Evolutionary conservation across 140 eudicot genomes (phyloP), one percentile per base, ranked within the genome.

Genomic region (Eryngium alpinum): DNA sequence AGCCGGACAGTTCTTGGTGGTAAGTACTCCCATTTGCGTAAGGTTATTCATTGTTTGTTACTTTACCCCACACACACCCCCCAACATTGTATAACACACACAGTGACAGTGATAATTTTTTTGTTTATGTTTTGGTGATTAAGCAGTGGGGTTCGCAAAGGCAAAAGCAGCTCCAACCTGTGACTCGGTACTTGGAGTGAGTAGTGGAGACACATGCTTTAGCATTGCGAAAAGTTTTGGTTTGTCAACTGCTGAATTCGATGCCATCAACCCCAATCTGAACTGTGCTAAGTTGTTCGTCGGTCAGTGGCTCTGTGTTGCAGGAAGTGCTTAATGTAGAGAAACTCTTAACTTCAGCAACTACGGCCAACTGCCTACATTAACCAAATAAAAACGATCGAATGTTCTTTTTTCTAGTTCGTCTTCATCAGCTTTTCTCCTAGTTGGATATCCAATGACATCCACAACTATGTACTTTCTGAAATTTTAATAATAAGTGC

Each of bases 231-330:
- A 84, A 21, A 43, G 83, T 12, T 70, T 80, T 49, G 73, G 77
- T 72, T 32, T 90, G 79, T 74, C 86, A 24, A 49, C 80, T 50
- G 81, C 50, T 4, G 32, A 72, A 6, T 88, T 88, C 74, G 82
- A 79, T n/a, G 84, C 86, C 24, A 87, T 88, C 21, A 90, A 90
- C 84, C 95, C 92, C 0, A 88, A 87, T 77, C 77, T 90, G 86
- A 78, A 78, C 43, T 87, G 91, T 50, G 66, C 63, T 29, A 34
- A 80, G 9, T 81, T 87, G 86, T 87, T 88, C n/a, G 87, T 87
- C 38, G 88, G 90, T 77, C 91, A 88, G 60, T 86, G 93, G 91
- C 38, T 87, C 53, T 89, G 91, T 33, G 75, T 87, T 10, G 87
- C 78, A 16, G 93, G 88, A 76, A 62, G 72, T 72, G 67, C 38